These are phyloP conservation scores for Lactifluus volemus DNA, from an alignment of 768 basidiomycete species.

Conservation along the genomic window DNA sequence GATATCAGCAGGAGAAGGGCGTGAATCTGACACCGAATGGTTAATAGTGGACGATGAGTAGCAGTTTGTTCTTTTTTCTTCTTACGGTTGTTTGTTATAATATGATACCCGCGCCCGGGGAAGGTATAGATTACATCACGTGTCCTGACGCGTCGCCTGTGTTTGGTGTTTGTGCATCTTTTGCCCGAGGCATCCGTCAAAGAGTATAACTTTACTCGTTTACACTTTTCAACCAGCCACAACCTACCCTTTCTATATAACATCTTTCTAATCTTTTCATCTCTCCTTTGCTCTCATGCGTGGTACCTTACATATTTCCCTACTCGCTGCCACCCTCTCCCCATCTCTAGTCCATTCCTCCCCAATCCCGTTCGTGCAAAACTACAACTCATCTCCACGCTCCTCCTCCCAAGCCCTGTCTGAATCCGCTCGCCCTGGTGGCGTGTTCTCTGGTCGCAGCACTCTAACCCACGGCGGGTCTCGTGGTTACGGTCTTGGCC, in stretches of 20 bases:
- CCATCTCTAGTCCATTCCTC: conserved; percentile 19
- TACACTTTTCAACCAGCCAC: neutral
- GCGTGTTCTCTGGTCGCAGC: conserved; percentile 5
- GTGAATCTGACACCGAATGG: conserved; percentile 91
- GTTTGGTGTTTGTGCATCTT: conserved; percentile 17
- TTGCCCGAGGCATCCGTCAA: conserved; percentile 2
- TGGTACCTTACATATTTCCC: conserved; percentile 17
- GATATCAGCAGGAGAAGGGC: conserved; percentile 58
- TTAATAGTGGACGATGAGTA: conserved; percentile 49
- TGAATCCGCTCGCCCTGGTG: conserved; percentile 14
- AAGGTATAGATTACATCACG: neutral
- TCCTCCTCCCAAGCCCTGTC: conserved; percentile 2
- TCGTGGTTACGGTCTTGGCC: conserved; percentile 13
- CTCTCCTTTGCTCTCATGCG: conserved; percentile 10
- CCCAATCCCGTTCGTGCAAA: conserved; percentile 15
- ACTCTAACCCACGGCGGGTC: conserved; percentile 7
- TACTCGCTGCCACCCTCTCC: conserved; percentile 20
- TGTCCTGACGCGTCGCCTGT: conserved; percentile 15
- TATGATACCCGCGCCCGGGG: neutral
- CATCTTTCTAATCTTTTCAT: conserved; percentile 8
- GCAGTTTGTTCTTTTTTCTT: conserved; percentile 16
- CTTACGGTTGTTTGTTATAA: conserved; percentile 5
- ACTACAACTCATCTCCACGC: conserved; percentile 11
- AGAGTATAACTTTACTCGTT: conserved; percentile 12
- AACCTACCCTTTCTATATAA: neutral